A percentile compares a stretch with the other conserved stretches of the same genome.
Evolutionary conservation across 2,329 filamentous ascomycete species (phyloP).

Genomic region (Lasiodiplodia hormozganensis): DNA sequence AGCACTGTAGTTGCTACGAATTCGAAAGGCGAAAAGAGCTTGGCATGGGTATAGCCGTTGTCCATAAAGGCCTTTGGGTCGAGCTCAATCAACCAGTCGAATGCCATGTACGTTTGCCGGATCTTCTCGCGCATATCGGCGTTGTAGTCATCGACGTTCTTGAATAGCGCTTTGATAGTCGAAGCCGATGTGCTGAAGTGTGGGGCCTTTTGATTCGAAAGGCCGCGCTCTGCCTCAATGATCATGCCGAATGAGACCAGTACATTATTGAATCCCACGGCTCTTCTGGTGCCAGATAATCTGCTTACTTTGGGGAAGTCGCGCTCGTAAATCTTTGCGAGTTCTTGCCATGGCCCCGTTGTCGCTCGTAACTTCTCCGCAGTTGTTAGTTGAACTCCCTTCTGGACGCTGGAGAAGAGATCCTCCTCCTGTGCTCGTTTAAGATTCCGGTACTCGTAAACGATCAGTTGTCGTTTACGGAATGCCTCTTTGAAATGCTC

Average conservation of each 20-base stretch:
- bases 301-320: conserved; percentile 50
- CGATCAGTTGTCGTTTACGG: conserved; percentile 49
- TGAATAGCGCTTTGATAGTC: conserved; percentile 37
- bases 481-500: conserved; percentile 47
- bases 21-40: conserved; percentile 47
- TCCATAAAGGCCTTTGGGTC: conserved; percentile 42
- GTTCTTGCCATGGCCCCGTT: conserved; percentile 54
- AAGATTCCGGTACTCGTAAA: conserved; percentile 52
- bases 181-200: conserved; percentile 35
- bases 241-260: conserved; percentile 47
- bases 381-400: conserved; percentile 52
- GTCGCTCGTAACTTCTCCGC: conserved; percentile 57
- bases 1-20: conserved; percentile 44
- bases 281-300: conserved; percentile 39
- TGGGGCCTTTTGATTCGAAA: conserved; percentile 36
- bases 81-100: conserved; percentile 38
- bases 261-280: conserved; percentile 44
- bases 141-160: conserved; percentile 38
- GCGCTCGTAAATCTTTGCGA: conserved; percentile 51
- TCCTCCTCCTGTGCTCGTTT: conserved; percentile 54
- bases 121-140: conserved; percentile 43
- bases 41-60: conserved; percentile 35
- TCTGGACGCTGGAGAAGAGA: conserved; percentile 56
- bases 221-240: conserved; percentile 41
- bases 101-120: conserved; percentile 42